phyloP scores from a whole-genome alignment of 129 eudicot species.

The Flaveria linearis region DNA sequence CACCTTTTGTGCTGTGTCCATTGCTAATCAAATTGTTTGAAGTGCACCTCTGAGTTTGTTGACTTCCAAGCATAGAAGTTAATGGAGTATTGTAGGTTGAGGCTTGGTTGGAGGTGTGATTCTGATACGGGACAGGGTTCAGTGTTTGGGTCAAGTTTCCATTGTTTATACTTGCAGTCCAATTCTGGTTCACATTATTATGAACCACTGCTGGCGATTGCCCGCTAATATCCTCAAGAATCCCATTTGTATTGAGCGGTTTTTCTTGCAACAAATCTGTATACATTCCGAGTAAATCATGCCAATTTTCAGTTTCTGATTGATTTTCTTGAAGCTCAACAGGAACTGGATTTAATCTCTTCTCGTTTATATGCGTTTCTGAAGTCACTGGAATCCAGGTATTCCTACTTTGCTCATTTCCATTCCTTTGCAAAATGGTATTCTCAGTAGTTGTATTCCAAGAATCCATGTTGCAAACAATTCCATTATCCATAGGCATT shows the following conservation, averaged over 20 bases:
- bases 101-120: conserved; percentile 14
- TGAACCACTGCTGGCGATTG: conserved; percentile 24
- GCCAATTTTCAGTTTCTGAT: conserved; percentile 41
- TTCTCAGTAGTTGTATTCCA: conserved; percentile 23
- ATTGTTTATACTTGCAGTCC: conserved; percentile 12
- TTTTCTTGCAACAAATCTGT: conserved; percentile 45
- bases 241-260: conserved; percentile 4
- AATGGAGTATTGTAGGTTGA: conserved; percentile 20
- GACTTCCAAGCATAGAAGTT: conserved; percentile 26
- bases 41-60: conserved; percentile 27
- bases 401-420: conserved; percentile 28
- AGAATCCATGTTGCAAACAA: conserved; percentile 1
- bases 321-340: conserved; percentile 35
- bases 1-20: conserved; percentile 31
- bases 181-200: conserved; percentile 22
- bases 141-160: background rate
- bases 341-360: conserved; percentile 25
- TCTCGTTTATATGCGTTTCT: conserved; percentile 31
- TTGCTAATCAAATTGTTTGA: conserved; percentile 22
- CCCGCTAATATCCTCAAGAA: conserved; percentile 18
- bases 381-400: conserved; percentile 51
- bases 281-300: conserved; percentile 56
- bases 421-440: conserved; percentile 9
- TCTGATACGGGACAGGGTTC: background rate
- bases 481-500: background rate